Conservation (phyloP, 805 yeast genomes). For the Wickerhamomyces hampshirensis region DNA sequence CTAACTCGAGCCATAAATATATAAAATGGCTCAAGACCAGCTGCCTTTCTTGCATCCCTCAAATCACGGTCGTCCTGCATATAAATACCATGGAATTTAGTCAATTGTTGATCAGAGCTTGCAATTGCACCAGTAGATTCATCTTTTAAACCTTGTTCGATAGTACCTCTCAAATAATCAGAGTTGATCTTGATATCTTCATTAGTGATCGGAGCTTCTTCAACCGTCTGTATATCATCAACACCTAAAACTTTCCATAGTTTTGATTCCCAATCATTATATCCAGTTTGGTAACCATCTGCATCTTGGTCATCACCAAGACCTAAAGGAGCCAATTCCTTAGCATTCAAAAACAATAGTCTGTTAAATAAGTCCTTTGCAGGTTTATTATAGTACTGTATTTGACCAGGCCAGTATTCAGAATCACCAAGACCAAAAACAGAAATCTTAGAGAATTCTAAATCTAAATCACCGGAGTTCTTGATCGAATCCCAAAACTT, state of each 20-base stretch:
- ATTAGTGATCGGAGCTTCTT: constrained; percentile 89
- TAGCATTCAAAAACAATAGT: constrained; percentile 67
- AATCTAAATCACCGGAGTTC: constrained; percentile 62
- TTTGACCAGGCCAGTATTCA: constrained; percentile 96
- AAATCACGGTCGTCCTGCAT: constrained; percentile 98
- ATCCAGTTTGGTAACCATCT: constrained; percentile 93
- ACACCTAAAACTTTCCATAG: constrained; percentile 91
- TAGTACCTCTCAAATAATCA: constrained; percentile 86
- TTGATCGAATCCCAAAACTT: constrained; percentile 72
- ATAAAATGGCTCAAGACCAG: constrained; percentile 92
- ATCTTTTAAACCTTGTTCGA: constrained; percentile 79
- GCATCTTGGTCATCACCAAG: constrained; percentile 97
- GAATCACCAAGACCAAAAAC: constrained; percentile 93
- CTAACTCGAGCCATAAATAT: constrained; percentile 97
- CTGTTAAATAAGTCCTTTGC: constrained; percentile 65
- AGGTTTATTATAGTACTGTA: constrained; percentile 91
- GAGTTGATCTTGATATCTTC: constrained; percentile 93
- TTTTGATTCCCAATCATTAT: constrained; percentile 75
- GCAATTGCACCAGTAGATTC: constrained; percentile 85
- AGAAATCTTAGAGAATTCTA: constrained; percentile 61
- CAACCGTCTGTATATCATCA: constrained; percentile 71
- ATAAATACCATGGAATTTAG: constrained; percentile 96
- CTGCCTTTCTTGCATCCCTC: constrained; percentile 86
- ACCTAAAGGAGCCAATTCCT: constrained; percentile 68
- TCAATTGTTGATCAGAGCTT: constrained; percentile 87